Conservation (phyloP, 441 rosid species). For the Croton setiger region DNA sequence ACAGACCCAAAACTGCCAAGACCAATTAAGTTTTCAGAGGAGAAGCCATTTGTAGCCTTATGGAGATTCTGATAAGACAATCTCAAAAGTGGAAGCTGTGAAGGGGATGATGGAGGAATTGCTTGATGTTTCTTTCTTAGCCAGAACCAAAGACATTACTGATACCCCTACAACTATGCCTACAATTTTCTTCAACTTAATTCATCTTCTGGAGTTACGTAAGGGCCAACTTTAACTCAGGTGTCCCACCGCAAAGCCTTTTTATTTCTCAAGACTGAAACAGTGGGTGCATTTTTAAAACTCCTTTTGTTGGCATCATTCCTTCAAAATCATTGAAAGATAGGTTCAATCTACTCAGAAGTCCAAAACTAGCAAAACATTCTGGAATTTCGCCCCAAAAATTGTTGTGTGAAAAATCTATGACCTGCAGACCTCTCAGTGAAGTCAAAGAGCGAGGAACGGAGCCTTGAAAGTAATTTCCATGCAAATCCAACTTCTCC, state of each 20-base stretch:
- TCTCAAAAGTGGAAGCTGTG: not conserved
- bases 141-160: not conserved
- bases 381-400: slow-evolving; percentile 19
- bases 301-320: not conserved
- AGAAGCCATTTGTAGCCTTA: slow-evolving; percentile 18
- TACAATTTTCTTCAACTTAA: not conserved
- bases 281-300: not conserved
- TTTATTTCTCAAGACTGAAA: not conserved
- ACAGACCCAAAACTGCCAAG: slow-evolving; percentile 26
- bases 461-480: slow-evolving; percentile 1
- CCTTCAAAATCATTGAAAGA: slow-evolving; percentile 17
- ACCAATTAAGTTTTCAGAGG: slow-evolving; percentile 23
- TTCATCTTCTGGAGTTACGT: not conserved
- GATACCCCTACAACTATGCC: not conserved
- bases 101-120: not conserved
- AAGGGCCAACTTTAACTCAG: not conserved
- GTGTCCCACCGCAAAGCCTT: not conserved
- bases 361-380: not conserved
- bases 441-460: slow-evolving; percentile 18
- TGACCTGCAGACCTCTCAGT: not conserved
- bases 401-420: slow-evolving; percentile 26
- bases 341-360: not conserved
- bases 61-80: slow-evolving; percentile 16
- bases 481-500: slow-evolving; percentile 12
- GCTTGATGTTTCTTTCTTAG: not conserved